A percentile compares a stretch with the other conserved stretches of the same genome.
phyloP scores from a whole-genome alignment of 2,329 filamentous ascomycete species.

The Colletotrichum sp. region DNA sequence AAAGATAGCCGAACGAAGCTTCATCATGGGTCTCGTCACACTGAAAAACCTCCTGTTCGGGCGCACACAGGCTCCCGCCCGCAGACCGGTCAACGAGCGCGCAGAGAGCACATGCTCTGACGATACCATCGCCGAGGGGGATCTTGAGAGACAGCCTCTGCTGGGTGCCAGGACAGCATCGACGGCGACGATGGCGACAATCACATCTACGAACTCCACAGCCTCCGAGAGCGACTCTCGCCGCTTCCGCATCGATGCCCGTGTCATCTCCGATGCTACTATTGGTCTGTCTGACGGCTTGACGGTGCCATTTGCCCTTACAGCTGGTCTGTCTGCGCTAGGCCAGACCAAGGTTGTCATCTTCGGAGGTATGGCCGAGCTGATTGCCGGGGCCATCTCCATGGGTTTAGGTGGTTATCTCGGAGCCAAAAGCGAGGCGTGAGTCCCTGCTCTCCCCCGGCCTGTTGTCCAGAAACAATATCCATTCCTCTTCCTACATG shows the following conservation, averaged over 20 bases:
- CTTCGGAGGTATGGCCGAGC: conserved; percentile 75
- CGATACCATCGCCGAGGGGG: conserved; percentile 18
- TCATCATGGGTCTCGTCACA: conserved; percentile 21
- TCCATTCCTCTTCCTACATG: background rate
- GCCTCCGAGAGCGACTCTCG: conserved; percentile 1
- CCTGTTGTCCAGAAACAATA: background rate
- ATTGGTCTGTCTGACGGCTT: conserved; percentile 81
- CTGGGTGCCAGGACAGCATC: conserved; percentile 7
- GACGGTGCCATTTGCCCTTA: conserved; percentile 81
- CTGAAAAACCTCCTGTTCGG: conserved; percentile 23
- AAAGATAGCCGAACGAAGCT: background rate
- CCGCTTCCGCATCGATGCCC: conserved; percentile 23
- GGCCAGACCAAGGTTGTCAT: conserved; percentile 72
- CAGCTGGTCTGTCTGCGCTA: conserved; percentile 71
- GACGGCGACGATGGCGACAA: background rate
- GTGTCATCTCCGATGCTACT: conserved; percentile 25
- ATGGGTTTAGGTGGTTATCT: conserved; percentile 81
- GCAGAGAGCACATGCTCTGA: conserved; percentile 20
- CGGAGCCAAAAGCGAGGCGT: conserved; percentile 62
- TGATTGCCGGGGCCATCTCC: conserved; percentile 76
- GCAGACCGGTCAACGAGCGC: background rate
- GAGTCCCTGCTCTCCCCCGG: background rate
- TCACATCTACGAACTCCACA: background rate
- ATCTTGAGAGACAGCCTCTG: conserved; percentile 23
- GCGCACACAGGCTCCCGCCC: background rate